Conservation (phyloP, 202 grass and related monocot genomes). For the Miscanthus sacchariflorus region DNA sequence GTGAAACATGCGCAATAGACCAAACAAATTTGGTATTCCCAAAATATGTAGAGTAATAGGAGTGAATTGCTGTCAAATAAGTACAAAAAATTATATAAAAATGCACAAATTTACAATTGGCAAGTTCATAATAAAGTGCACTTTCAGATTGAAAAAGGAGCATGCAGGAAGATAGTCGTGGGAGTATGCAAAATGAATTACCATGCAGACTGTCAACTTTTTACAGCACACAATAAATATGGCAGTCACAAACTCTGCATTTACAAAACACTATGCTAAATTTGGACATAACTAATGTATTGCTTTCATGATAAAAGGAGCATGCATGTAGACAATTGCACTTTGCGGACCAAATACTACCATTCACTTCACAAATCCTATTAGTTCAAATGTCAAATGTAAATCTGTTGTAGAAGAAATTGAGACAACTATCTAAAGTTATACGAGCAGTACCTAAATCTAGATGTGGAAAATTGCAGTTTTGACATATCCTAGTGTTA, state of each 20-base stretch:
- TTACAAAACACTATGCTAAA: not conserved
- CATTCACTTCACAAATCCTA: not conserved
- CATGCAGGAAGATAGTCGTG: not conserved
- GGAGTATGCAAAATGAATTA: not conserved
- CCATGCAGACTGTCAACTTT: not conserved
- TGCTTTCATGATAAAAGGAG: not conserved
- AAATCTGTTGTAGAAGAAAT: not conserved
- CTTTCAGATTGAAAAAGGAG: not conserved
- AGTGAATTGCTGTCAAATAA: not conserved
- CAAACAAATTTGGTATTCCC: not conserved
- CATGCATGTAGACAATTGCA: not conserved
- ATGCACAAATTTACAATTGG: not conserved
- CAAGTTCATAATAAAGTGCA: not conserved
- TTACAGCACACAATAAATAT: not conserved
- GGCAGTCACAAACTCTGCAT: not conserved
- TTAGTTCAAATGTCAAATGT: not conserved
- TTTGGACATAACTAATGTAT: not conserved
- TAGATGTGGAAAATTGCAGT: not conserved
- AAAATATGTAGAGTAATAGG: not conserved
- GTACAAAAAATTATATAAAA: not conserved
- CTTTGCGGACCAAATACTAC: not conserved
- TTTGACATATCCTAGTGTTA: slow-evolving; percentile 12
- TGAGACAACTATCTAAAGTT: not conserved
- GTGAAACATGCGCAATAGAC: not conserved
- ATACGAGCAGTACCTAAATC: not conserved